Evolutionary conservation across 2,329 filamentous ascomycete species (phyloP).

Genomic region (Cryphonectria radicalis): DNA sequence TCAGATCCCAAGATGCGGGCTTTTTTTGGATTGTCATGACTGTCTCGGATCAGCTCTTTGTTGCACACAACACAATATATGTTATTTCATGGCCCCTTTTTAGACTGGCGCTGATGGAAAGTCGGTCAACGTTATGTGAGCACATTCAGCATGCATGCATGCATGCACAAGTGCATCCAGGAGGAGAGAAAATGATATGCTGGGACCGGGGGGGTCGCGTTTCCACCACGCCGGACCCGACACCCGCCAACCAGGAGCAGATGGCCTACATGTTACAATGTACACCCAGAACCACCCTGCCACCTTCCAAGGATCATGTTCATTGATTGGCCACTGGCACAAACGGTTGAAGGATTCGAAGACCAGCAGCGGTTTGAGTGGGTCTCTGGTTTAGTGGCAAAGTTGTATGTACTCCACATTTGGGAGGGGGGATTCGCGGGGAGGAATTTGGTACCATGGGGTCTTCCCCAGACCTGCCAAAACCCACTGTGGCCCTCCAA

Average conservation of each 20-base stretch:
- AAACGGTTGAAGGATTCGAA: not conserved
- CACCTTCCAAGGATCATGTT: not conserved
- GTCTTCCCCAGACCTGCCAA: constrained; percentile 1
- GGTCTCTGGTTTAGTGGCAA: not conserved
- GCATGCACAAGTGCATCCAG: not conserved
- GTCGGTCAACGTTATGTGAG: not conserved
- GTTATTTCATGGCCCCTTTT: not conserved
- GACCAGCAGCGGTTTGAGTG: not conserved
- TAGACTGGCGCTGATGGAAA: not conserved
- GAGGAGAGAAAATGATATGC: not conserved
- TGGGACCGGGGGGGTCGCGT: not conserved
- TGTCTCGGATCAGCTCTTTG: constrained; percentile 3
- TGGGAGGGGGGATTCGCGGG: no score
- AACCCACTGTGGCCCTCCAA: not conserved
- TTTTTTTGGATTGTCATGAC: not conserved
- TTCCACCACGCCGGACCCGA: not conserved
- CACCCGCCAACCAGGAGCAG: not conserved
- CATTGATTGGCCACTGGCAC: not conserved
- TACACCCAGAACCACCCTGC: not conserved
- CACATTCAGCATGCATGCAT: not conserved
- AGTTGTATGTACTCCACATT: not conserved
- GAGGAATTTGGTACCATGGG: not conserved
- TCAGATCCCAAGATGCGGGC: constrained; percentile 20
- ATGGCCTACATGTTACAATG: not conserved
- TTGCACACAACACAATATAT: not conserved